A percentile compares a stretch with the other conserved stretches of the same genome.
Evolutionary conservation across 768 basidiomycete species (phyloP).

Genomic region (Suillus placidus): DNA sequence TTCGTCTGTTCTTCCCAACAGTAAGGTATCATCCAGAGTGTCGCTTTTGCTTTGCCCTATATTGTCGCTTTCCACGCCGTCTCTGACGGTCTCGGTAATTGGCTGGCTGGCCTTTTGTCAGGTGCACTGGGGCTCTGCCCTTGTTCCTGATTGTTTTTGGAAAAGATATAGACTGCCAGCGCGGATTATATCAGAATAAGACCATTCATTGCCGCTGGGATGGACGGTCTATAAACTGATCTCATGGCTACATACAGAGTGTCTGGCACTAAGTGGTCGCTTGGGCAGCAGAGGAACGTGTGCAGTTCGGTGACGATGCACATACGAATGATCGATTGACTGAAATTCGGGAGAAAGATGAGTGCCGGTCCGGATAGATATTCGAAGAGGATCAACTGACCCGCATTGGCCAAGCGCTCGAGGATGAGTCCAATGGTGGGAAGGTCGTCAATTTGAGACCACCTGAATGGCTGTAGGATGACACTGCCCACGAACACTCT

Average conservation of each 20-base stretch:
- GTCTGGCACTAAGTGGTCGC: neutral
- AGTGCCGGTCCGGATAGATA: neutral
- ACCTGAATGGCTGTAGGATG: neutral
- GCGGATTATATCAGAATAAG: too few relatives aligned
- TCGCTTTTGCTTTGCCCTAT: neutral
- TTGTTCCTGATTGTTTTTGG: too few relatives aligned
- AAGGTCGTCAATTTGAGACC: neutral
- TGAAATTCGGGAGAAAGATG: neutral
- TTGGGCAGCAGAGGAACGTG: neutral
- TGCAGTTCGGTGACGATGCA: neutral
- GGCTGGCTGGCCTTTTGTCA: neutral
- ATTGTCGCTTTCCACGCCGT: neutral
- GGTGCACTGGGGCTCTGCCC: too few relatives aligned
- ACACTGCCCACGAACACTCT: neutral
- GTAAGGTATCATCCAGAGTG: neutral
- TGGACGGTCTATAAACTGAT: too few relatives aligned
- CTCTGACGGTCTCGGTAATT: neutral
- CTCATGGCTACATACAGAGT: too few relatives aligned
- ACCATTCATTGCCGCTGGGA: too few relatives aligned
- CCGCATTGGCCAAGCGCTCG: neutral
- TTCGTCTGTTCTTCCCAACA: neutral
- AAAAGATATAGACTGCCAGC: too few relatives aligned
- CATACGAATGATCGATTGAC: neutral
- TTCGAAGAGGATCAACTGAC: neutral
- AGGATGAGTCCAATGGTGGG: neutral